Evolutionary conservation across 1,284 basidiomycete genomes (phyloP), one percentile per base, ranked within the genome.

Genomic region (Exobasidium cylindrosporum): DNA sequence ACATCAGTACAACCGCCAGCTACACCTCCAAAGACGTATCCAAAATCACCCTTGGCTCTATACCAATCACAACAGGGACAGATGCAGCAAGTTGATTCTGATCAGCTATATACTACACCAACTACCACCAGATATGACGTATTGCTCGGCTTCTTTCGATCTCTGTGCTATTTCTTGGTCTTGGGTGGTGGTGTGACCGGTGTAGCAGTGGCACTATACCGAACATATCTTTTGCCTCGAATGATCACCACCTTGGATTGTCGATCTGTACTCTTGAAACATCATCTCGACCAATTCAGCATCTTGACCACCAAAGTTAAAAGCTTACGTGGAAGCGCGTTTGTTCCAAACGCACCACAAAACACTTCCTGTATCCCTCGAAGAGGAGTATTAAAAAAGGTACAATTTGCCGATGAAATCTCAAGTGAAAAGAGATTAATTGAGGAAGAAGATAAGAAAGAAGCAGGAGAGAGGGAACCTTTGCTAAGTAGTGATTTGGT

Each of bases 71-170:
- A 24, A 45, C 28, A 29, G 46, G 45, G 26, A 14, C n/a, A n/a
- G n/a, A n/a, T n/a, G n/a, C 21, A 50, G 24, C n/a, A 62, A 11
- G 47, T 43, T 43, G 43, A 1, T 17, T 24, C 23, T 14, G 14
- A 31, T 52, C 58, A 24, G 28, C 17, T 13, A 26, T 21, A 26
- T 10, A 10, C 24, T 24, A 29, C 56, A 11, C 17, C 21, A 26
- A n/a, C 29, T 14, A 65, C 35, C 62, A 67, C 67, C 24, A 64
- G 76, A 26, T 78, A 78, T 53, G 65, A 77, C 30, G 72, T 72
- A n/a, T 54, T 78, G n/a, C 53, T 78, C 30, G 56, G 61, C 7
- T 78, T 74, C 57, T 77, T 77, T 60, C 64, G 72, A 14, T 65
- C 67, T 3, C 58, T 78, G 40, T 72, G 72, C 63, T 68, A 58